Conservation (phyloP, 2,329 filamentous ascomycete species). For the Cytospora leucostoma region DNA sequence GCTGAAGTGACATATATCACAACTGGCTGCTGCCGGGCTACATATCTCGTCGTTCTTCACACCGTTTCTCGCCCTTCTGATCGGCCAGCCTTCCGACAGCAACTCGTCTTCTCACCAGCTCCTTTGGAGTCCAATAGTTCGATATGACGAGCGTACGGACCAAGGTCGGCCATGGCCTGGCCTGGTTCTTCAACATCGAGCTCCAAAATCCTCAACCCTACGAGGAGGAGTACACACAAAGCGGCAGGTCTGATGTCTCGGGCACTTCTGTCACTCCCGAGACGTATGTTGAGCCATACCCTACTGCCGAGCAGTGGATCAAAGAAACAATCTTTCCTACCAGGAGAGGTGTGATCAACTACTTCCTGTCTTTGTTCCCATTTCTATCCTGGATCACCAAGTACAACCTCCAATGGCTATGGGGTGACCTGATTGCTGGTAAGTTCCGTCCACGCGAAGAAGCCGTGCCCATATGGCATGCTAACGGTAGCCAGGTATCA, state of each 20-base stretch:
- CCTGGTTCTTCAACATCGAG: slow-evolving; percentile 82
- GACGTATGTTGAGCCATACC: slow-evolving; percentile 80
- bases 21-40: slow-evolving; percentile 10
- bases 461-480: slow-evolving; percentile 19
- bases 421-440: slow-evolving; percentile 89
- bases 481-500: slow-evolving; percentile 43
- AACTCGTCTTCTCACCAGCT: slow-evolving; percentile 8
- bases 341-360: slow-evolving; percentile 54
- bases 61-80: neutral
- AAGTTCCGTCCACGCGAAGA: slow-evolving; percentile 35
- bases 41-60: slow-evolving; percentile 4
- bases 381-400: slow-evolving; percentile 85
- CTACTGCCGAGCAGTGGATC: slow-evolving; percentile 74
- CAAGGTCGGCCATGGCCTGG: slow-evolving; percentile 71
- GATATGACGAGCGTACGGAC: slow-evolving; percentile 45
- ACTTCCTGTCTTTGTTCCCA: slow-evolving; percentile 76
- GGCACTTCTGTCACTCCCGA: slow-evolving; percentile 60
- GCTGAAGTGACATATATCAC: slow-evolving; percentile 22
- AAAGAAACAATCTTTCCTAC: slow-evolving; percentile 60
- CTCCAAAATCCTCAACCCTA: slow-evolving; percentile 65
- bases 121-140: slow-evolving; percentile 15
- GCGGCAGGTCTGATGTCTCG: slow-evolving; percentile 80
- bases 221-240: slow-evolving; percentile 61
- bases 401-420: slow-evolving; percentile 88
- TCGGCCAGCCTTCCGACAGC: slow-evolving; percentile 6